These are phyloP conservation scores for Venturiaceae sp. DNA, from an alignment of 2,329 filamentous ascomycete species.

Conservation along the genomic window DNA sequence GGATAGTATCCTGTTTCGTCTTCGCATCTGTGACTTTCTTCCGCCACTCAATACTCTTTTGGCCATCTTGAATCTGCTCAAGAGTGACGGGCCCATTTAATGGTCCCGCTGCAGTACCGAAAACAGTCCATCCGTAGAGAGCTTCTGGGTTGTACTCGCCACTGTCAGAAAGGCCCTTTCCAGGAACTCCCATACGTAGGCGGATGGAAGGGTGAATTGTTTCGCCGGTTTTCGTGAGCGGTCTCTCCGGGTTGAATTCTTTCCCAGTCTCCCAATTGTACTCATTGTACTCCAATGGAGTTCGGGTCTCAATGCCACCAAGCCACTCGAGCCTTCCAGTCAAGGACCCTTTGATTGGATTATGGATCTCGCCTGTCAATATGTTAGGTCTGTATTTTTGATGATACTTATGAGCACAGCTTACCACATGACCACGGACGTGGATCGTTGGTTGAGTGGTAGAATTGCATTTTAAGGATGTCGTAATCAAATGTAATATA, in stretches of 20 bases:
- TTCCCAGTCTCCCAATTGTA: slow-evolving; percentile 33
- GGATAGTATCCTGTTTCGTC: slow-evolving; percentile 7
- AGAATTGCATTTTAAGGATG: slow-evolving; percentile 35
- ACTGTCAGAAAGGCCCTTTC: slow-evolving; percentile 35
- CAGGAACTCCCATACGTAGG: slow-evolving; percentile 31
- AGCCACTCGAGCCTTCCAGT: slow-evolving; percentile 32
- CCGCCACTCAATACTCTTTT: slow-evolving; percentile 9
- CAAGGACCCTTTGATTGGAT: slow-evolving; percentile 32
- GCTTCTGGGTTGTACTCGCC: slow-evolving; percentile 33
- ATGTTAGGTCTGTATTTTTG: background rate
- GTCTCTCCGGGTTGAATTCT: slow-evolving; percentile 23
- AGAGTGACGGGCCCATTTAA: background rate
- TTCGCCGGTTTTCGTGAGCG: slow-evolving; percentile 38
- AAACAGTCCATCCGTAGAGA: slow-evolving; percentile 30
- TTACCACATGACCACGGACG: slow-evolving; percentile 35
- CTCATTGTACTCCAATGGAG: slow-evolving; percentile 36
- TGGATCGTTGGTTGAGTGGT: slow-evolving; percentile 20
- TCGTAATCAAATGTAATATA: slow-evolving; percentile 37
- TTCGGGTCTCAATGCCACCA: slow-evolving; percentile 33
- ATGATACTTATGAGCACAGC: background rate
- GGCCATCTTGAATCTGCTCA: slow-evolving; percentile 8
- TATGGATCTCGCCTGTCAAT: slow-evolving; percentile 27
- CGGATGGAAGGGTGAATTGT: slow-evolving; percentile 42
- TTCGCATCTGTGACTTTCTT: slow-evolving; percentile 9
- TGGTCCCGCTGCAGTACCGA: slow-evolving; percentile 1